Percentiles rank a stretch among this genome's conserved stretches.
Conservation (phyloP, 176 grass and related monocot genomes). For the Hordeum vulgare region MorexV3_pseudomolecules_assembly NC_058519.1:10531281-10531780, state of each 20-base stretch:
- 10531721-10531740: not conserved
- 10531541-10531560: fast-evolving
- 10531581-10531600: not conserved
- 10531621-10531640: not conserved
- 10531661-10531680: not conserved
- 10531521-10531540: not conserved
- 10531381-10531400: fast-evolving
- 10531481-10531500: not conserved
- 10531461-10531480: constrained; percentile 23
- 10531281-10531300: not conserved
- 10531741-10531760: not conserved
- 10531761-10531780: not conserved
- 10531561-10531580: not conserved
- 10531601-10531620: not conserved
- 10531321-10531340: fast-evolving
- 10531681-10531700: not conserved
- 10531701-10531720: not conserved
- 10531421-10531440: constrained; percentile 9
- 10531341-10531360: not conserved
- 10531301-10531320: not conserved
- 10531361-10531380: fast-evolving
- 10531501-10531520: constrained; percentile 27
- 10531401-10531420: not conserved
- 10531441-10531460: constrained; percentile 13
- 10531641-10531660: not conserved